Evolutionary conservation across 768 basidiomycete species (phyloP), one percentile per base, ranked within the genome.

Genomic region (Termitomyces sp.): DNA sequence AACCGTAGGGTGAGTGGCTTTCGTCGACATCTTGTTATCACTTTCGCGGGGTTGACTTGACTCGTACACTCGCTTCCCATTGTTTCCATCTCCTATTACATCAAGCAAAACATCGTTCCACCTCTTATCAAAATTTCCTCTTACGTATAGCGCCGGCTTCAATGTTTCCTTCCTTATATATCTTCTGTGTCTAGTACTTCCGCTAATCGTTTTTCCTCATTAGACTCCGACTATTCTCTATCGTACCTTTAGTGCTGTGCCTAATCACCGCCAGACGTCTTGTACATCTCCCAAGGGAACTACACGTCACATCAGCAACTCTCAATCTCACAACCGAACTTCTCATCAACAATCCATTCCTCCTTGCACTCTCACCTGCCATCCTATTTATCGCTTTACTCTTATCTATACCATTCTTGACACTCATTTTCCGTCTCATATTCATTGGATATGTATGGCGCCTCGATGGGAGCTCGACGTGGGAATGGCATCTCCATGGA

Each of bases 361-460:
- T 95, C 17, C 80, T 92, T 42, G 80, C 84, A 12, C 74, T 94
- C 46, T 91, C 89, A 3, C 90, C 92, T 1, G 72, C 79, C 3
- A 82, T 93, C 29, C 83, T 94, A 14, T 79, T 94, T 43, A 65
- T 73, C 27, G 75, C 82, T 64, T 79, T 94, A 43, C 69, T 95
- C 42, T 75, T 80, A 32, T 86, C 87, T 25, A 83, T 96, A 56
- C 92, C 92, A 0, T 91, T 93, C 65, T 68, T 92, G 40, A 89
- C 89, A 0, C 78, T 91, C 27, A 78, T 89, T 27, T 87, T 95
- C 73, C 83, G 92, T 37, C 75, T 92, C 1, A 77, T 95, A 14
- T 75, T 95, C 3, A 75, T 87, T 37, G 90, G 90, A 4, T 82
- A 89, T 63, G 65, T 65, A 11, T 56, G 62, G 31, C 58, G 43